Evolutionary conservation across 306 rosid species (phyloP), one percentile per base, ranked within the genome.

Genomic region (Aeschynomene evenia): DNA sequence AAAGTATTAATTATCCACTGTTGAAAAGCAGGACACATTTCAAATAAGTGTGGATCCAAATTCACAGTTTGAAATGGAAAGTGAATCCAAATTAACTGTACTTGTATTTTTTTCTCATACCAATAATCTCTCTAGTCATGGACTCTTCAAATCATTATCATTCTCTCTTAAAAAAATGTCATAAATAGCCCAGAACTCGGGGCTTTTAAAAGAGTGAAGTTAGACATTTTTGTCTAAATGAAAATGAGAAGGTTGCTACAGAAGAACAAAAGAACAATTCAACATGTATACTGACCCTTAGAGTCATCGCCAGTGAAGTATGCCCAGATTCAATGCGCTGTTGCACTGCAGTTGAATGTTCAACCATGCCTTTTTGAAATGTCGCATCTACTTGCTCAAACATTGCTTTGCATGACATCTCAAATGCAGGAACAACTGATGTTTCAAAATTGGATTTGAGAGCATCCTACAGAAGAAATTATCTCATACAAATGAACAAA

Each of bases 361-460:
- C 99, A 65, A 71, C 75, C 90, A 91, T 83, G 86, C 99, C 99
- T 77, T 89, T 91, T 76, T 95, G 99, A 66, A 95, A 95, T 15
- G 99, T 89, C 43, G 85, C 64, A 82, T 95, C 97, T 29, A 95
- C 85, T 89, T 91, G 99, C 76, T 95, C 97, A 83, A 95, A 95
- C 99, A 95, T 86, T 55, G 90, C 81, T 85, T 83, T 95, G 85
- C 97, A 95, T 48, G 97, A 83, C 84, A 78, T 84, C 83, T 95
- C 99, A 77, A 95, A 91, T 54, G 93, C 97, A 53, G 99, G 99
- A 68, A 95, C 81, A 14, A 83, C 77, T 15, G 89, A 83, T 33
- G 87, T 76, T 77, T 95, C 99, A 75, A 95, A 84, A 74, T 85
- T 87, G 48, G 91, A 86, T 80, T 85, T 95, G 19, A 95, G 78